Evolutionary conservation across 345 rosid genomes (phyloP).

Genomic region (Punica granatum): DNA sequence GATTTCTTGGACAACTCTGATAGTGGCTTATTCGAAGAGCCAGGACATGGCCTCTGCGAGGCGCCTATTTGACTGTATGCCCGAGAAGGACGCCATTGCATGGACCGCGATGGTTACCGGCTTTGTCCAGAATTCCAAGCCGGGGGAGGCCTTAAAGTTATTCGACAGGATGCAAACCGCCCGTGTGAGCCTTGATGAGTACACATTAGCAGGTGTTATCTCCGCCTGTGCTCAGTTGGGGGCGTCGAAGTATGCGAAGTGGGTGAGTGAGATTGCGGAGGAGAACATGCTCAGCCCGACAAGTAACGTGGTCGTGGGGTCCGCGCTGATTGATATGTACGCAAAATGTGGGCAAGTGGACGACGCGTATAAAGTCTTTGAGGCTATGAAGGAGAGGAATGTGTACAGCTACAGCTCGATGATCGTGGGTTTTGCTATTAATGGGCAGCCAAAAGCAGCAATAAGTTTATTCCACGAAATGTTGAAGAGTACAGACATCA

Average conservation of each 20-base stretch:
- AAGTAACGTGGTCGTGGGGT: constrained; percentile 51
- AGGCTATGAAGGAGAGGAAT: constrained; percentile 44
- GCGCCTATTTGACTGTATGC: constrained; percentile 37
- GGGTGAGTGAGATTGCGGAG: constrained; percentile 34
- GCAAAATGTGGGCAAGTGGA: constrained; percentile 72
- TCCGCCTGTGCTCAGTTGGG: constrained; percentile 85
- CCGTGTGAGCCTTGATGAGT: constrained; percentile 43
- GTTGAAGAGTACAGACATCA: constrained; percentile 32
- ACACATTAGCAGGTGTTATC: constrained; percentile 51
- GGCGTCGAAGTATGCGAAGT: constrained; percentile 41
- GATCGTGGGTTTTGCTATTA: constrained; percentile 74
- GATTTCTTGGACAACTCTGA: constrained; percentile 64
- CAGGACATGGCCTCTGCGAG: constrained; percentile 56
- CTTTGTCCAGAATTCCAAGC: constrained; percentile 62
- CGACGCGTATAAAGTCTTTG: constrained; percentile 52
- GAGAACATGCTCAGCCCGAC: constrained; percentile 27
- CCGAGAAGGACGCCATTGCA: constrained; percentile 14
- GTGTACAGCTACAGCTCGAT: constrained; percentile 76
- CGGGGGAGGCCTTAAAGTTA: constrained; percentile 49
- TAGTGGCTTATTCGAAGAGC: constrained; percentile 40
- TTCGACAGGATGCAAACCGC: constrained; percentile 55
- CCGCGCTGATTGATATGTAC: constrained; percentile 77
- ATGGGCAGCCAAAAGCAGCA: constrained; percentile 62
- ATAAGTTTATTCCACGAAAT: constrained; percentile 52
- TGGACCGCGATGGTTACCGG: constrained; percentile 74